Percentiles rank a stretch among this genome's conserved stretches.
phyloP scores from a whole-genome alignment of 768 basidiomycete species.

The Termitomyces sp. region DNA sequence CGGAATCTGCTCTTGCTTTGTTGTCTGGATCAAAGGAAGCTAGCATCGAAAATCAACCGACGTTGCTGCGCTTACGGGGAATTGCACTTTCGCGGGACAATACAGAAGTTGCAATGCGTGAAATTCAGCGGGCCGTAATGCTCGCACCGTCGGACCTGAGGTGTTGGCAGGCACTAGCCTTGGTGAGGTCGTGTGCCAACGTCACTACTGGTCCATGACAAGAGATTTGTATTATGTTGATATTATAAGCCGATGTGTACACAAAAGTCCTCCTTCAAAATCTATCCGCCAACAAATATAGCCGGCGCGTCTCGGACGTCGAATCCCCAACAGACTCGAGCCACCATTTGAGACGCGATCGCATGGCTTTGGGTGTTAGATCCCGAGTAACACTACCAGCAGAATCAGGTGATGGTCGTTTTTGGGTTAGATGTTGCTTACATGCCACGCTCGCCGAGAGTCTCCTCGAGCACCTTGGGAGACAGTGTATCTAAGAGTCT shows the following conservation, averaged over 20 bases:
- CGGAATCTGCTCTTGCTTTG: conserved; percentile 42
- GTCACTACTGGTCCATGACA: conserved; percentile 2
- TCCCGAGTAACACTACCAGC: conserved; percentile 32
- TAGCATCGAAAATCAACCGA: conserved; percentile 32
- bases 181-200: conserved; percentile 32
- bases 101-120: conserved; percentile 28
- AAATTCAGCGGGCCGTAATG: conserved; percentile 63
- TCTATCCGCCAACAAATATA: conserved; percentile 41
- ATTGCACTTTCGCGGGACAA: conserved; percentile 31
- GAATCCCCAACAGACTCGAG: conserved; percentile 42
- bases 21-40: conserved; percentile 26
- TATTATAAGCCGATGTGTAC: conserved; percentile 9
- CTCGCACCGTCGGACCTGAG: conserved; percentile 48
- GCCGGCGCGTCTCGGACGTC: conserved; percentile 40
- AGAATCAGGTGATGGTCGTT: not conserved
- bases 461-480: conserved; percentile 54
- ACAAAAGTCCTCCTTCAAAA: conserved; percentile 13
- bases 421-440: conserved; percentile 33
- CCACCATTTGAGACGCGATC: conserved; percentile 62
- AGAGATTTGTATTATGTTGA: conserved; percentile 12
- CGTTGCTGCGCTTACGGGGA: conserved; percentile 48
- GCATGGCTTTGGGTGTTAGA: conserved; percentile 39
- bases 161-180: conserved; percentile 62
- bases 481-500: conserved; percentile 41
- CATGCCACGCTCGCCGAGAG: conserved; percentile 77